Conservation (phyloP, 2,329 filamentous ascomycete genomes). For the Penicillium sp. region DNA sequence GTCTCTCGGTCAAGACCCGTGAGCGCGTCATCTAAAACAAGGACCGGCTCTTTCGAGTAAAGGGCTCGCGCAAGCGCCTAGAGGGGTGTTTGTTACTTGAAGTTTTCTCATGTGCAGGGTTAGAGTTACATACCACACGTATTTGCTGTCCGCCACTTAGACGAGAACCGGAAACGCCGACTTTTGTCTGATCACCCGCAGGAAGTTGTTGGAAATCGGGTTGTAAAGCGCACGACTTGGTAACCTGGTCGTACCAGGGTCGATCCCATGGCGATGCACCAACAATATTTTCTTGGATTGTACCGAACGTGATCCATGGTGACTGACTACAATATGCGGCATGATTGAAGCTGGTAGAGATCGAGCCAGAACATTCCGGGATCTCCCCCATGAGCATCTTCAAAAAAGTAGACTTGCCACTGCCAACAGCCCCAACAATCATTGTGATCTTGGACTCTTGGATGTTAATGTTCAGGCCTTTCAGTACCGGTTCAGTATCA, state of each 20-base stretch:
- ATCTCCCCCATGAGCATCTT: conserved; percentile 16
- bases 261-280: conserved; percentile 12
- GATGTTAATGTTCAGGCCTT: conserved; percentile 13
- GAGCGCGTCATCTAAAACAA: conserved; percentile 47
- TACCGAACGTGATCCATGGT: conserved; percentile 19
- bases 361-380: conserved; percentile 10
- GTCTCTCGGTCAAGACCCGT: conserved; percentile 45
- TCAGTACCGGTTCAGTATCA: conserved; percentile 10
- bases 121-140: conserved; percentile 20
- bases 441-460: conserved; percentile 8
- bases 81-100: background rate
- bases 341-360: conserved; percentile 12
- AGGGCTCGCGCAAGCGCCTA: conserved; percentile 44
- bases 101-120: background rate
- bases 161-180: conserved; percentile 19
- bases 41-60: conserved; percentile 40
- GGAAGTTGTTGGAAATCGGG: conserved; percentile 14
- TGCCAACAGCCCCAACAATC: conserved; percentile 18
- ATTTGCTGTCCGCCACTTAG: conserved; percentile 20
- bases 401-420: conserved; percentile 21
- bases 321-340: conserved; percentile 19
- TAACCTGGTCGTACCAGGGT: conserved; percentile 10
- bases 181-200: conserved; percentile 20
- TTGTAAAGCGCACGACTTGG: conserved; percentile 9
- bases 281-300: conserved; percentile 14